These are phyloP conservation scores for Nelumbo lutea DNA, from an alignment of 164 flowering plant genomes.

Conservation along the genomic window DNA sequence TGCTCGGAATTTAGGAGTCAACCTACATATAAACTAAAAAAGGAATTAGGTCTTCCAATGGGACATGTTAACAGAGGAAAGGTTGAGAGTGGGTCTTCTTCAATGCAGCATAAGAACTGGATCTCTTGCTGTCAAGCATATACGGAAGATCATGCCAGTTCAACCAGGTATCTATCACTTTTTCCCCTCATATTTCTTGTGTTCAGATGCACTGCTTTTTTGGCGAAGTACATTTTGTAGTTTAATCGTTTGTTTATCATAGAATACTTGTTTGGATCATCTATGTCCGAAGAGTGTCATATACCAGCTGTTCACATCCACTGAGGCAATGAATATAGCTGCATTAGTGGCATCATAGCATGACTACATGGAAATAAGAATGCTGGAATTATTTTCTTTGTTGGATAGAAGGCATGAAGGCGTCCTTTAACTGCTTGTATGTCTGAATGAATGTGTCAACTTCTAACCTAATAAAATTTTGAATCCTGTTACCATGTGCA, in stretches of 20 bases:
- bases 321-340: no score
- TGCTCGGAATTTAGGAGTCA: background rate
- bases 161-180: conserved; percentile 1
- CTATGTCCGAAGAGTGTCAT: no score
- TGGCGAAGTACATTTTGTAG: no score
- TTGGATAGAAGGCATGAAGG: background rate
- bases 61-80: background rate
- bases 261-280: no score
- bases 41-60: conserved; percentile 5
- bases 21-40: background rate
- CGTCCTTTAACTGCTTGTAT: background rate
- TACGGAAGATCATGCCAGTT: conserved; percentile 3
- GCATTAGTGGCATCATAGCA: no score
- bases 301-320: no score
- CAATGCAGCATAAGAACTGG: conserved; percentile 4
- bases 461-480: background rate
- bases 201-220: no score
- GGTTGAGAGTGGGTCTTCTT: conserved; percentile 7
- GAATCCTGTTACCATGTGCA: background rate
- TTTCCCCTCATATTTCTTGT: no score
- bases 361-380: no score
- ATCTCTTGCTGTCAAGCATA: conserved; percentile 8
- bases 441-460: background rate
- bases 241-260: no score
- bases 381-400: no score